A percentile compares a stretch with the other conserved stretches of the same genome.
These are phyloP conservation scores for Plenodomus tracheiphilus DNA, from an alignment of 2,329 filamentous ascomycete species.

Conservation along the genomic window DNA sequence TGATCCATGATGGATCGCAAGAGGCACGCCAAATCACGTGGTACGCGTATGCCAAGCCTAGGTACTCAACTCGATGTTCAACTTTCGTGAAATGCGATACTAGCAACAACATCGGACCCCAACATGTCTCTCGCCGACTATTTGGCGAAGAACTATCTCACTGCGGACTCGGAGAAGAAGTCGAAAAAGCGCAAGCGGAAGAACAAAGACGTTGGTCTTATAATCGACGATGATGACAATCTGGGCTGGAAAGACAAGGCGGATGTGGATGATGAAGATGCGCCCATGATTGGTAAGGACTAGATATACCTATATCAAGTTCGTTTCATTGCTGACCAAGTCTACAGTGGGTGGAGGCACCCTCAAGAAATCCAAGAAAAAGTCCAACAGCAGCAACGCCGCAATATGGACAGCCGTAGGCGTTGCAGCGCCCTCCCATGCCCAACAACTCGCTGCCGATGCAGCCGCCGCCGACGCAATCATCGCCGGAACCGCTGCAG, in stretches of 20 bases:
- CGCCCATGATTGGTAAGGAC: conserved; percentile 45
- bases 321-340: conserved; percentile 17
- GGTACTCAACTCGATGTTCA: conserved; percentile 1
- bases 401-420: conserved; percentile 72
- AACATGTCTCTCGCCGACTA: conserved; percentile 76
- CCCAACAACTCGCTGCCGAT: conserved; percentile 70
- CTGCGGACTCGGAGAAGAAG: conserved; percentile 60
- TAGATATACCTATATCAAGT: conserved; percentile 20
- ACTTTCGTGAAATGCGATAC: conserved; percentile 5
- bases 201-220: conserved; percentile 47
- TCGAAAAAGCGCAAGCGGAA: conserved; percentile 58
- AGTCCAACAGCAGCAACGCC: conserved; percentile 36
- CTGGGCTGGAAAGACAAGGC: conserved; percentile 55
- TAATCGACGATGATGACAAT: conserved; percentile 58
- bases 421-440: conserved; percentile 52
- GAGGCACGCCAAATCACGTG: conserved; percentile 33
- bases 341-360: conserved; percentile 38
- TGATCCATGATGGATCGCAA: conserved; percentile 2
- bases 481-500: conserved; percentile 70
- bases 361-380: conserved; percentile 65
- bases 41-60: conserved; percentile 13
- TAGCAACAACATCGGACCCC: conserved; percentile 1
- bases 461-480: conserved; percentile 75
- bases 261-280: conserved; percentile 60
- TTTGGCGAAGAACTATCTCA: conserved; percentile 89